These are phyloP conservation scores for Tylopilus plumbeoviolaceoides DNA, from an alignment of 768 basidiomycete species.

Conservation along the genomic window DNA sequence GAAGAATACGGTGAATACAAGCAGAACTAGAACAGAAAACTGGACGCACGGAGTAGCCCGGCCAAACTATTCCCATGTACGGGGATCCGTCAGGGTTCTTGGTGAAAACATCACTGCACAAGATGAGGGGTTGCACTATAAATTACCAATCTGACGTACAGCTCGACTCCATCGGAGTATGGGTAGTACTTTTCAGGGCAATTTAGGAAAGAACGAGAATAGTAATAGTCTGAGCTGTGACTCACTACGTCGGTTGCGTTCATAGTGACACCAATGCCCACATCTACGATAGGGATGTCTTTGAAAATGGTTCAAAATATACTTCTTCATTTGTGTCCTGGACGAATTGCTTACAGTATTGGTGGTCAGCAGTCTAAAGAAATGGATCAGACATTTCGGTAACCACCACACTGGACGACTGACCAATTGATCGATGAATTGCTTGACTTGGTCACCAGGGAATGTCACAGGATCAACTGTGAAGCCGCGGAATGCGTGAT, in stretches of 20 bases:
- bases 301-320: not conserved
- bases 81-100: slow-evolving; percentile 71
- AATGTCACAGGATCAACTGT: slow-evolving; percentile 64
- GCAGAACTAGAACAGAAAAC: not conserved
- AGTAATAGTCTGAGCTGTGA: slow-evolving; percentile 2
- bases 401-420: slow-evolving; percentile 17
- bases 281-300: slow-evolving; percentile 73
- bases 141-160: slow-evolving; percentile 33
- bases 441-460: slow-evolving; percentile 35
- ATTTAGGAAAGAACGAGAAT: not conserved
- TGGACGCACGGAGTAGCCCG: slow-evolving; percentile 58
- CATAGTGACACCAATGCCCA: slow-evolving; percentile 50
- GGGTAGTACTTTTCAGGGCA: slow-evolving; percentile 52
- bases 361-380: slow-evolving; percentile 23
- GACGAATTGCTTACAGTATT: slow-evolving; percentile 24
- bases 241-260: slow-evolving; percentile 62
- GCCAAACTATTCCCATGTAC: slow-evolving; percentile 76
- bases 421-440: slow-evolving; percentile 48
- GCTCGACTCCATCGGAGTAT: slow-evolving; percentile 57
- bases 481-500: slow-evolving; percentile 65
- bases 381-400: slow-evolving; percentile 3
- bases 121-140: not conserved
- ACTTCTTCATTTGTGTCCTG: not conserved
- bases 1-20: not conserved
- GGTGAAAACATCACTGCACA: slow-evolving; percentile 56